Evolutionary conservation across 768 basidiomycete species (phyloP), one percentile per base, ranked within the genome.

Genomic region (Suillus americanus): DNA sequence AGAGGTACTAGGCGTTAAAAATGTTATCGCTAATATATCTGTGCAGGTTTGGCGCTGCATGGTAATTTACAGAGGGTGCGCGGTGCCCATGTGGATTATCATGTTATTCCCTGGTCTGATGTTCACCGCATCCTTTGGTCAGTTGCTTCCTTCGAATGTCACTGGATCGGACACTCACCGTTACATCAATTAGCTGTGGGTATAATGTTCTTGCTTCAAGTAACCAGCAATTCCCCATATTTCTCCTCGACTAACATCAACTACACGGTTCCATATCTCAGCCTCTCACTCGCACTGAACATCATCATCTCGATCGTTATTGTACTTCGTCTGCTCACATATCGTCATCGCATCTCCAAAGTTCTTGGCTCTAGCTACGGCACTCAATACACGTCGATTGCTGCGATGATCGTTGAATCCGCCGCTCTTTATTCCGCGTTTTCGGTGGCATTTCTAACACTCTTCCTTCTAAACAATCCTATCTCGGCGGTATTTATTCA

Each of bases 351-450:
- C 10, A 41, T 65, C 1, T 16, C 54, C 5, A n/a, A 40, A 1
- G 61, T 62, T 1, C 55, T 81, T 1, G 77, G 77, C n/a, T 30
- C 59, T 16, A 62, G 57, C 38, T 62, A 73, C 33, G 69, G 72
- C 7, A 48, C 46, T 9, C 68, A 71, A 18, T 80, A 80, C 60
- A 71, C 75, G 5, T 74, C 71, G 3, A 61, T 79, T 13, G 72
- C 71, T 10, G 69, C 79, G 5, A 78, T 81, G 68, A 45, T 78
- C 37, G 56, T 81, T 55, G 79, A 80, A 66, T 77, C 75, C 0
- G 77, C 76, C 2, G 68, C 74, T 3, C 51, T 77, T 3, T 79
- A 78, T 54, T 69, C 75, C 5, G 18, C 66, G 6, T 56, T 71
- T 18, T 71, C 71, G 0, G 13, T 80, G 9, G 35, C 77, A 0